phyloP scores from a whole-genome alignment of 2,329 filamentous ascomycete species.

The Xylariaceae sp. region DNA sequence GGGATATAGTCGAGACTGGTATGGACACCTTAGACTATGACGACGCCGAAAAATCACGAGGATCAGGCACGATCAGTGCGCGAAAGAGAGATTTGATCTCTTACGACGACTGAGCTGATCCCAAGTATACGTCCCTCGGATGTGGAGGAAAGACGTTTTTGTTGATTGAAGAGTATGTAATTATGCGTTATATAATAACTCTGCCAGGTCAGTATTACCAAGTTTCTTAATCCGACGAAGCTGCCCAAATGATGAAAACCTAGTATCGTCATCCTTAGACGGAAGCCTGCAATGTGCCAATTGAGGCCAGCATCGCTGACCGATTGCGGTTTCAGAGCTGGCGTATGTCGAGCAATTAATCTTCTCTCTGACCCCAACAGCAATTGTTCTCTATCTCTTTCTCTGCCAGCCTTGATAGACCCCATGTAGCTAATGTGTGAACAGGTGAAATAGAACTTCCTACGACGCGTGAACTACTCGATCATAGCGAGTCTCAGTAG shows the following conservation, averaged over 20 bases:
- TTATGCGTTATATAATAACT: background rate
- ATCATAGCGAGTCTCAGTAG: too few relatives aligned
- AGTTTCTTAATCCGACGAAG: constrained; percentile 1
- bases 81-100: constrained; percentile 41
- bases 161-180: too few relatives aligned
- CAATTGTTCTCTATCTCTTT: too few relatives aligned
- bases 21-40: constrained; percentile 59
- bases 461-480: too few relatives aligned
- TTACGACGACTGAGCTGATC: constrained; percentile 38
- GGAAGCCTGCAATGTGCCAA: constrained; percentile 47
- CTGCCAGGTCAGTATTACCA: constrained; percentile 19
- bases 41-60: constrained; percentile 29
- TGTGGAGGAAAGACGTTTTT: too few relatives aligned
- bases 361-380: constrained; percentile 47
- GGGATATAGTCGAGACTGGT: constrained; percentile 61
- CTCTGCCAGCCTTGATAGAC: too few relatives aligned
- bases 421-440: too few relatives aligned
- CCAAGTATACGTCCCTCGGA: background rate
- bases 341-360: constrained; percentile 45
- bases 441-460: too few relatives aligned
- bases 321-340: constrained; percentile 21
- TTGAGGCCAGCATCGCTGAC: constrained; percentile 26
- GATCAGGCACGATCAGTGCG: constrained; percentile 18
- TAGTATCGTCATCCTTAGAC: constrained; percentile 98
- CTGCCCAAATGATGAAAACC: constrained; percentile 70